phyloP scores from a whole-genome alignment of 2,329 filamentous ascomycete genomes.

The Chalaropsis ovoidea region DNA sequence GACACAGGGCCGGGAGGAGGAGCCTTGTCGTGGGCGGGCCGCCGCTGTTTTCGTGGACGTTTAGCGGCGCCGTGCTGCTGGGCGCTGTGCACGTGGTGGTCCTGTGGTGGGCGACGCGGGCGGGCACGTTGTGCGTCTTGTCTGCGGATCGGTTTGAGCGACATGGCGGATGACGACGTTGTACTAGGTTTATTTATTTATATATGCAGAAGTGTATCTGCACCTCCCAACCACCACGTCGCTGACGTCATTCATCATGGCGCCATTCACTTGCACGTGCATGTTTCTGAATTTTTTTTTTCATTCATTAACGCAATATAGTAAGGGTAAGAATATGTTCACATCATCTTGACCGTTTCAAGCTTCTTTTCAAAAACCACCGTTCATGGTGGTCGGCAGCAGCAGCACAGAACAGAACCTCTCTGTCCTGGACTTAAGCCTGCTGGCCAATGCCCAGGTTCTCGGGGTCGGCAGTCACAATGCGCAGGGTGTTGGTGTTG shows the following conservation, averaged over 20 bases:
- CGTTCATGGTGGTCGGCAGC: background rate
- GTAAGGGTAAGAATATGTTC: constrained; percentile 6
- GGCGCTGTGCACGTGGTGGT: constrained; percentile 10
- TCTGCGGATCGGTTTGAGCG: background rate
- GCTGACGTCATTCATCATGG: too few species aligned
- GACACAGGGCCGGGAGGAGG: background rate
- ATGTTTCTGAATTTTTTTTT: constrained; percentile 15
- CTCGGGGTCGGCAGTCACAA: constrained; percentile 51
- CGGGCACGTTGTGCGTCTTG: constrained; percentile 4
- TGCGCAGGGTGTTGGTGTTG: constrained; percentile 72
- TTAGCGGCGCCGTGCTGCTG: constrained; percentile 7
- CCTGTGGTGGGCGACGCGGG: constrained; percentile 11
- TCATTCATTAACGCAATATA: constrained; percentile 15
- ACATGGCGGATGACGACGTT: background rate
- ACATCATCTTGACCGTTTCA: constrained; percentile 5
- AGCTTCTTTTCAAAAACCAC: constrained; percentile 3
- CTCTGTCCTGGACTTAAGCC: constrained; percentile 16
- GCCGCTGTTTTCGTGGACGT: constrained; percentile 1
- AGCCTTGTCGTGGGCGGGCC: too few species aligned
- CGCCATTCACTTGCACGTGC: too few species aligned
- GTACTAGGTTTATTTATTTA: background rate
- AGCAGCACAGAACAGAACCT: background rate
- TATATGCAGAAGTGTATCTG: background rate
- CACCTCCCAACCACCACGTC: too few species aligned
- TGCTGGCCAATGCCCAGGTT: constrained; percentile 47